Conservation (phyloP, 2,329 filamentous ascomycete genomes). For the Diplodia mutila region DNA sequence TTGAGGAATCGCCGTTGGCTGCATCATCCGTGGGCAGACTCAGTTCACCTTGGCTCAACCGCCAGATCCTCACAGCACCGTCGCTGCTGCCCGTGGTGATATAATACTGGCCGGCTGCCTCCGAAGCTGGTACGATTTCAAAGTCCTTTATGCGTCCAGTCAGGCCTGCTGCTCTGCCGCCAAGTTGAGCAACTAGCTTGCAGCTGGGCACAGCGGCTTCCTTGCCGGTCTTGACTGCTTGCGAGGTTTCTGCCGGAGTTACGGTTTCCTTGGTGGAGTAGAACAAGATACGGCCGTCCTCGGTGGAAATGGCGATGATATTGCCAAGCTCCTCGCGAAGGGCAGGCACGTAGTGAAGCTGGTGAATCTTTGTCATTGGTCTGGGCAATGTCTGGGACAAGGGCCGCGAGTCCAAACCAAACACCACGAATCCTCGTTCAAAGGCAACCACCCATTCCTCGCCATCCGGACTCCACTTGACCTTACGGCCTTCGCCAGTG, state of each 20-base stretch:
- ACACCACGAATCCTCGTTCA: slow-evolving; percentile 81
- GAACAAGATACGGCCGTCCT: slow-evolving; percentile 85
- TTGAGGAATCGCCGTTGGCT: slow-evolving; percentile 15
- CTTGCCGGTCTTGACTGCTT: slow-evolving; percentile 49
- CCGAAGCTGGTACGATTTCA: slow-evolving; percentile 59
- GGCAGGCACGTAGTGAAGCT: slow-evolving; percentile 70
- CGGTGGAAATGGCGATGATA: slow-evolving; percentile 78
- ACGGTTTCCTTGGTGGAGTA: slow-evolving; percentile 67
- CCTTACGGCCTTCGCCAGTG: slow-evolving; percentile 79
- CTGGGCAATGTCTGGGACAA: slow-evolving; percentile 72
- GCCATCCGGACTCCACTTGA: slow-evolving; percentile 75
- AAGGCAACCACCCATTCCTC: slow-evolving; percentile 90
- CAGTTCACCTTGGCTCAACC: slow-evolving; percentile 48
- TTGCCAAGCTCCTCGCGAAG: slow-evolving; percentile 47
- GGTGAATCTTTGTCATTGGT: slow-evolving; percentile 78
- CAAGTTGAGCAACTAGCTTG: slow-evolving; percentile 71
- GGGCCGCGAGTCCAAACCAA: slow-evolving; percentile 83
- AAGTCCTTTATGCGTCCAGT: slow-evolving; percentile 86
- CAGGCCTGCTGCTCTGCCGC: slow-evolving; percentile 71
- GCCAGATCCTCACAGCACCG: slow-evolving; percentile 81
- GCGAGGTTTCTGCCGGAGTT: slow-evolving; percentile 35
- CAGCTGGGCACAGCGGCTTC: slow-evolving; percentile 62
- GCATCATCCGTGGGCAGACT: slow-evolving; percentile 28
- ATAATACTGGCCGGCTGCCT: slow-evolving; percentile 48
- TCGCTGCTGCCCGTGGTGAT: slow-evolving; percentile 82